Conservation (phyloP, 2,329 filamentous ascomycete species). For the Paecilomyces formosus region DNA sequence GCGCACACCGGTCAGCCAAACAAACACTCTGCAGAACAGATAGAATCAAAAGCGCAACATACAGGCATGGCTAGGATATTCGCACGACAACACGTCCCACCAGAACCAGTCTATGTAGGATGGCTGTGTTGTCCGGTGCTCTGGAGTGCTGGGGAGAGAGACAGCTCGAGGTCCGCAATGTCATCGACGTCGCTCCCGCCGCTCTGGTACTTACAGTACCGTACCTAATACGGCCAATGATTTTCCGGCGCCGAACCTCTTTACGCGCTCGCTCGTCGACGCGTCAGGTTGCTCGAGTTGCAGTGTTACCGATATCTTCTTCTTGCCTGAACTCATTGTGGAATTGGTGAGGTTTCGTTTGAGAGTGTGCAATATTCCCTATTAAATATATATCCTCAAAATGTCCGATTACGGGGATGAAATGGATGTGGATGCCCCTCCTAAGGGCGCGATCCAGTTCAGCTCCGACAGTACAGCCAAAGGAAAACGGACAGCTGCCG, state of each 20-base stretch:
- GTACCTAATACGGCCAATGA: conserved; percentile 10
- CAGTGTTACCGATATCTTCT: neutral
- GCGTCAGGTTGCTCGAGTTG: conserved; percentile 16
- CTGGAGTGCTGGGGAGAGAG: neutral
- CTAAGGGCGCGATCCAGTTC: conserved; percentile 54
- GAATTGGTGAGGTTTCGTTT: neutral
- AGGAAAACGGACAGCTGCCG: conserved; percentile 86
- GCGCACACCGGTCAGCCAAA: neutral
- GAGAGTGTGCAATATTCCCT: neutral
- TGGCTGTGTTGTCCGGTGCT: conserved; percentile 1
- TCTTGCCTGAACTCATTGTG: neutral
- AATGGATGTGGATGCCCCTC: conserved; percentile 59
- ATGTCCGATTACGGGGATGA: conserved; percentile 56
- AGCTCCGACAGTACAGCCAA: conserved; percentile 64
- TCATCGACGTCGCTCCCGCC: conserved; percentile 17
- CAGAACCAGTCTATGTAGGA: conserved; percentile 15
- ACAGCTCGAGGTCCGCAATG: conserved; percentile 11
- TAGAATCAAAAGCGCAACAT: conserved; percentile 12
- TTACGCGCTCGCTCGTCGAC: conserved; percentile 29
- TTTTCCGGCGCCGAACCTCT: conserved; percentile 35
- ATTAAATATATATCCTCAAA: conserved; percentile 8
- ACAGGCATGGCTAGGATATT: conserved; percentile 39
- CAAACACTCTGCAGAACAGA: neutral
- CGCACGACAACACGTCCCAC: conserved; percentile 6
- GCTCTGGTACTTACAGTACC: conserved; percentile 1